Conservation (phyloP, 164 flowering plant species). For the Piper betle region DNA sequence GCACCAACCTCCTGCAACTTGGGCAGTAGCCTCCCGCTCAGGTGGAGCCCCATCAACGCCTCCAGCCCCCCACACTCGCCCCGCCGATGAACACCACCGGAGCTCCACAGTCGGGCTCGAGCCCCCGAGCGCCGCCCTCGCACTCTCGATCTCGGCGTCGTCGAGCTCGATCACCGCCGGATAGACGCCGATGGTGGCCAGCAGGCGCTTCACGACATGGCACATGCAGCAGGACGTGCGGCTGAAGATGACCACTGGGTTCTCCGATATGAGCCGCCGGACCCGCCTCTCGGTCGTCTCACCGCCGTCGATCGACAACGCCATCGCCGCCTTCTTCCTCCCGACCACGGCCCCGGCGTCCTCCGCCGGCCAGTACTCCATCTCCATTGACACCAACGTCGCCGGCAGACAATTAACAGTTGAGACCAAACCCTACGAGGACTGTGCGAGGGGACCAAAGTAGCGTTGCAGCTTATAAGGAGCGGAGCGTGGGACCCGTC, state of each 20-base stretch:
- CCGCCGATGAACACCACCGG: conserved; percentile 81
- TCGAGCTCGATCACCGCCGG: conserved; percentile 87
- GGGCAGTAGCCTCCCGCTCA: conserved; percentile 54
- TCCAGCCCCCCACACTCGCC: conserved; percentile 62
- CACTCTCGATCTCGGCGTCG: conserved; percentile 35
- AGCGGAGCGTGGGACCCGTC: too few relatives aligned
- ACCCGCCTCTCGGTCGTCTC: conserved; percentile 57
- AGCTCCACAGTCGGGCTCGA: conserved; percentile 4
- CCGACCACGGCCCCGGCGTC: too few relatives aligned
- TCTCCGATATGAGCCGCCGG: conserved; percentile 67
- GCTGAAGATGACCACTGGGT: conserved; percentile 30
- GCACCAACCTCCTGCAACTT: conserved; percentile 33
- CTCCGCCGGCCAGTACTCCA: too few relatives aligned
- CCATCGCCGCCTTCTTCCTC: conserved; percentile 15
- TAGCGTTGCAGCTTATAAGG: too few relatives aligned
- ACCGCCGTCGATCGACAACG: conserved; percentile 55
- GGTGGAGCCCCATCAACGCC: conserved; percentile 61
- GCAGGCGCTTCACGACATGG: conserved; percentile 73
- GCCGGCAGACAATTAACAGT: not conserved
- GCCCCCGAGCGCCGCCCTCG: conserved; percentile 1
- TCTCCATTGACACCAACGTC: too few relatives aligned
- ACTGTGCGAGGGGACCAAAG: too few relatives aligned
- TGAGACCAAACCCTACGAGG: too few relatives aligned
- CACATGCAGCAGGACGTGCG: conserved; percentile 71
- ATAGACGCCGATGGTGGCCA: conserved; percentile 62